These are phyloP conservation scores for Neurospora pannonica DNA, from an alignment of 495 filamentous ascomycete genomes.

Conservation along the genomic window DNA sequence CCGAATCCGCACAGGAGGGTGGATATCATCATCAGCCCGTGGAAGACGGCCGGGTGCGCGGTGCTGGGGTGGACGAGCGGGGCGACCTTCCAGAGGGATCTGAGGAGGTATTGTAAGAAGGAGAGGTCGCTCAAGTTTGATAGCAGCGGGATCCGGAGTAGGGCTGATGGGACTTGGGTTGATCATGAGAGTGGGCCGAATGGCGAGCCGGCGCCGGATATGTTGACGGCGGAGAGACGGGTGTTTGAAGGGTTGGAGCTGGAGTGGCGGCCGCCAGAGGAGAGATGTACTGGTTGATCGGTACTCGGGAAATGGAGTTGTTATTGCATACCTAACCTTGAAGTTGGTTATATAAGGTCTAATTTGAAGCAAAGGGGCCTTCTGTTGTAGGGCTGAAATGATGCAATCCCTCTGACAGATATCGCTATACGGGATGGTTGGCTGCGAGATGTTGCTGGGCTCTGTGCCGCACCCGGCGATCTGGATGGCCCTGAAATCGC, in stretches of 20 bases:
- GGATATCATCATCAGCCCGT: slow-evolving; percentile 87
- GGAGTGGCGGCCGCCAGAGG: slow-evolving; percentile 59
- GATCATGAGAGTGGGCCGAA: slow-evolving; percentile 43
- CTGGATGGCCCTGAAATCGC: not conserved
- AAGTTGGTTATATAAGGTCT: not conserved
- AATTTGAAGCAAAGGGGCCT: not conserved
- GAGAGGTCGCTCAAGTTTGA: slow-evolving; percentile 75
- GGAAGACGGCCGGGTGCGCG: slow-evolving; percentile 80
- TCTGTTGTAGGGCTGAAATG: not conserved
- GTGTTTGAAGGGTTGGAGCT: slow-evolving; percentile 75
- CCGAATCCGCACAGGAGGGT: slow-evolving; percentile 75
- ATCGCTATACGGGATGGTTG: not conserved
- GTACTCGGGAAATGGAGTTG: not conserved
- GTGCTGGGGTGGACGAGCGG: slow-evolving; percentile 83
- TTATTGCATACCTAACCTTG: not conserved
- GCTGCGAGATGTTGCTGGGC: not conserved
- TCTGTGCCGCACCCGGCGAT: not conserved
- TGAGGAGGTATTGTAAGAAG: slow-evolving; percentile 71
- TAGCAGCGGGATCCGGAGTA: slow-evolving; percentile 71
- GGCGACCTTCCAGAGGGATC: slow-evolving; percentile 81
- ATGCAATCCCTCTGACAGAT: not conserved
- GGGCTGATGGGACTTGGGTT: slow-evolving; percentile 53
- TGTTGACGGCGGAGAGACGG: slow-evolving; percentile 64
- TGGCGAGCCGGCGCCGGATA: slow-evolving; percentile 37
- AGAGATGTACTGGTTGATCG: slow-evolving; percentile 62